Conservation (phyloP, 768 basidiomycete genomes). For the Mycena leptocephala region DNA sequence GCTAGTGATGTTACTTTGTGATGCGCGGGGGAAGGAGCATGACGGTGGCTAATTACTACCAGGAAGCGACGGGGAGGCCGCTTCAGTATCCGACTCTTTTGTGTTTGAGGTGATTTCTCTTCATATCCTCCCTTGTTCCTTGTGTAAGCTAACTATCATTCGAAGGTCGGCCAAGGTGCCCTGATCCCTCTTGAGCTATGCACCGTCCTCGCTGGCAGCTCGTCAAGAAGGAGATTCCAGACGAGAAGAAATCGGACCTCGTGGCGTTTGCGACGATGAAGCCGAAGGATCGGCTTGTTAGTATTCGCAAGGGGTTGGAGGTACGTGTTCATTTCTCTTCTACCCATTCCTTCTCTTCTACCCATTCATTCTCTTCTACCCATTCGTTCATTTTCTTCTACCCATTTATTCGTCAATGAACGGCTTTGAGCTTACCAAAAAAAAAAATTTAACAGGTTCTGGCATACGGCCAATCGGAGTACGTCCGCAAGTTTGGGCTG, state of each 20-base stretch:
- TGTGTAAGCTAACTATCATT: not conserved
- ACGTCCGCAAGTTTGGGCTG: constrained; percentile 61
- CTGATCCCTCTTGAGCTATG: constrained; percentile 81
- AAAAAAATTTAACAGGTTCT: too few relatives aligned
- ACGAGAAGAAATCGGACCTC: constrained; percentile 75
- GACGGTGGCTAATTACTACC: constrained; percentile 62
- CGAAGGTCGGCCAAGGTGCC: constrained; percentile 74
- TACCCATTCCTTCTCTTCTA: not conserved
- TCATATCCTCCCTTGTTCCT: constrained; percentile 6
- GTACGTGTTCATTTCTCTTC: constrained; percentile 50
- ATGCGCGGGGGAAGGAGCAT: constrained; percentile 61
- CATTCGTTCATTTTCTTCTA: too few relatives aligned
- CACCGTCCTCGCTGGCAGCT: constrained; percentile 76
- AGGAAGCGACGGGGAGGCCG: constrained; percentile 37
- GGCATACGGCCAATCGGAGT: constrained; percentile 59
- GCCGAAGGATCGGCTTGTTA: constrained; percentile 70
- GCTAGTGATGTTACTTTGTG: constrained; percentile 67
- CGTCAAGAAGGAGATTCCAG: constrained; percentile 80
- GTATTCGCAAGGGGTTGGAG: constrained; percentile 69
- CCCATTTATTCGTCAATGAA: too few relatives aligned
- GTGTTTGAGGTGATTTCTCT: constrained; percentile 65
- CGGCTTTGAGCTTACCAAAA: too few relatives aligned
- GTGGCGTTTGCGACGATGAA: constrained; percentile 79
- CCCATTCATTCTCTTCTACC: too few relatives aligned
- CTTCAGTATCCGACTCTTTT: constrained; percentile 67